Percentiles rank a stretch among this genome's conserved stretches.
Evolutionary conservation across 73 alveolate genomes (phyloP).

Genomic region (Uronychia setigera): DNA sequence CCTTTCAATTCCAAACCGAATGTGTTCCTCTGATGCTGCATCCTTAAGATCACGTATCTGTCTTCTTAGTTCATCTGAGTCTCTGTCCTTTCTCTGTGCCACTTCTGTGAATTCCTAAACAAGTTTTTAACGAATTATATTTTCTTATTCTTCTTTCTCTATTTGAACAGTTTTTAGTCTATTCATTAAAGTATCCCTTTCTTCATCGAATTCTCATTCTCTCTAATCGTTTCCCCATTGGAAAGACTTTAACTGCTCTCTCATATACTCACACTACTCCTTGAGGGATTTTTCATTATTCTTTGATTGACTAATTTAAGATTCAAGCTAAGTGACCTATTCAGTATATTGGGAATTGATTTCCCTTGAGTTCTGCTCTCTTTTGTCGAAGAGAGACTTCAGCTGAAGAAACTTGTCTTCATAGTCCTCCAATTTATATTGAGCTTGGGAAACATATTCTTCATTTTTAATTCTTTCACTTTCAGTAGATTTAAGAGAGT

Average conservation of each 20-base stretch:
- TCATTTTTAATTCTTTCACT: background rate
- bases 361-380: background rate
- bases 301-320: background rate
- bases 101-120: background rate
- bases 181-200: background rate
- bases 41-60: background rate
- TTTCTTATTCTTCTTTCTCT: background rate
- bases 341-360: background rate
- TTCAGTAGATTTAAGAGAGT: background rate
- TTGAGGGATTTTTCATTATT: background rate
- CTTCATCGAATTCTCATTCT: background rate
- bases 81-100: background rate
- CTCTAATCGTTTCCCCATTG: background rate
- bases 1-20: background rate
- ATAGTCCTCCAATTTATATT: background rate
- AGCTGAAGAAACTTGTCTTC: background rate
- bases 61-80: background rate
- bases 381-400: background rate
- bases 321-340: background rate
- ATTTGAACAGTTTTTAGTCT: background rate
- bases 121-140: background rate
- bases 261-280: background rate
- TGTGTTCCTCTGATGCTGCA: background rate
- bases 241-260: background rate
- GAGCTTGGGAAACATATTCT: background rate